A percentile compares a stretch with the other conserved stretches of the same genome.
phyloP scores from a whole-genome alignment of 306 rosid species.

The Quercus gilva region DNA sequence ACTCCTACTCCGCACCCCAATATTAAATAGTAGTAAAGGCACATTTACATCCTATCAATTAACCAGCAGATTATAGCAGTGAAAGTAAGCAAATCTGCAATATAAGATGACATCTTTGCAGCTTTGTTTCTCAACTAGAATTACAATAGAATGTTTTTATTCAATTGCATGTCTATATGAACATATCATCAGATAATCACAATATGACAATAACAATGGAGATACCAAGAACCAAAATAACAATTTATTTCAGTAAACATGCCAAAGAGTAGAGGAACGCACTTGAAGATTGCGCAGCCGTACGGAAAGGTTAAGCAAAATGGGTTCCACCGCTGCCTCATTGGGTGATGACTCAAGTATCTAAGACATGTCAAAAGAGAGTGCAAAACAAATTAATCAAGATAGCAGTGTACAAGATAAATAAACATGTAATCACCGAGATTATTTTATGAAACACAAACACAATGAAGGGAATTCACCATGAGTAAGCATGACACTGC shows the following conservation, averaged over 20 bases:
- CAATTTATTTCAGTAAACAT: background rate
- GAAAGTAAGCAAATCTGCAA: background rate
- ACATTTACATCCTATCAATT: background rate
- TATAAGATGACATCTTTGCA: background rate
- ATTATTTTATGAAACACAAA: background rate
- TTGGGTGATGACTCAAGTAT: conserved; percentile 76
- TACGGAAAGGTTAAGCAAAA: conserved; percentile 72
- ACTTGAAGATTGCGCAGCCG: conserved; percentile 95
- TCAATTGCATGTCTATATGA: background rate
- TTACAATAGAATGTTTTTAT: too few relatives aligned
- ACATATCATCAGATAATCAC: conserved; percentile 2
- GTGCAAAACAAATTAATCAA: conserved; percentile 22
- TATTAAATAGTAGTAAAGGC: too few relatives aligned
- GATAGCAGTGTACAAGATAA: background rate
- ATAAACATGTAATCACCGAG: background rate
- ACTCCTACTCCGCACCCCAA: too few relatives aligned
- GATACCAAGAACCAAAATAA: background rate
- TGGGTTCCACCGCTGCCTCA: conserved; percentile 91
- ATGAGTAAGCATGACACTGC: conserved; percentile 86
- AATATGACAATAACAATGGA: background rate
- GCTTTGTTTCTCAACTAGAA: too few relatives aligned
- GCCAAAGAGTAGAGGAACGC: conserved; percentile 18
- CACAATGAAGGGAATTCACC: conserved; percentile 44
- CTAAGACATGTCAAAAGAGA: conserved; percentile 39
- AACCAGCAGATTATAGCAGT: background rate